Conservation (phyloP, 163 green algal genomes). For the Prototheca wickerhamii region DNA sequence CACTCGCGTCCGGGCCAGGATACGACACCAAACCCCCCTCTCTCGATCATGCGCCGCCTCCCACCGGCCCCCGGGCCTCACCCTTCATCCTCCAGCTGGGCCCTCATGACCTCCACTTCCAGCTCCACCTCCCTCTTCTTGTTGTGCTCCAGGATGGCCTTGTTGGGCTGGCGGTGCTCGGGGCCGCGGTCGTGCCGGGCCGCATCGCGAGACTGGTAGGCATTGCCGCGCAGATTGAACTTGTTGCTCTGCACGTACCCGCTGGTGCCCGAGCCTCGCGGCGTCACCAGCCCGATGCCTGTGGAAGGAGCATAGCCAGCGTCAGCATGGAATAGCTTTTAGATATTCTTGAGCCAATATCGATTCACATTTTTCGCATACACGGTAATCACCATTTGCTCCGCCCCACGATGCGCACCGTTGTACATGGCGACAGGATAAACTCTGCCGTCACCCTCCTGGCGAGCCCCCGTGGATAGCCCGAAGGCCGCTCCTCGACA, state of each 20-base stretch:
- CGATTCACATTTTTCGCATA: no score
- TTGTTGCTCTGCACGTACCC: conserved; percentile 94
- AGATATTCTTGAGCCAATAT: no score
- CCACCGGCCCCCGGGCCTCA: conserved; percentile 17
- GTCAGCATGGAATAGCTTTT: no score
- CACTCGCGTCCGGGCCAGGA: not conserved
- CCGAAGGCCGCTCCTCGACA: no score
- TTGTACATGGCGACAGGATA: conserved; percentile 81
- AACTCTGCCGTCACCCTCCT: no score
- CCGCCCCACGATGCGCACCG: conserved; percentile 13
- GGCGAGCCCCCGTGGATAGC: no score
- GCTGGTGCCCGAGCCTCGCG: conserved; percentile 81
- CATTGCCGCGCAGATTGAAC: conserved; percentile 69
- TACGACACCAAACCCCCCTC: not conserved
- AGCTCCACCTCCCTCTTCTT: conserved; percentile 88
- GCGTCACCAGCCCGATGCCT: conserved; percentile 80
- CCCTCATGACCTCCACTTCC: conserved; percentile 62
- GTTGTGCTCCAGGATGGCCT: conserved; percentile 89
- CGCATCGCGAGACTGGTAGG: conserved; percentile 11
- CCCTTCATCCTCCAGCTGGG: conserved; percentile 71
- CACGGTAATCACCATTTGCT: not conserved
- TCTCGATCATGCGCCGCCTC: not conserved
- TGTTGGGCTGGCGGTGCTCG: conserved; percentile 61
- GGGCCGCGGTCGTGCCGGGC: conserved; percentile 11
- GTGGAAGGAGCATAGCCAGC: no score